Base-by-base conservation (phyloP, 2,329 filamentous ascomycete species). In the Pseudopithomyces maydicus region DNA sequence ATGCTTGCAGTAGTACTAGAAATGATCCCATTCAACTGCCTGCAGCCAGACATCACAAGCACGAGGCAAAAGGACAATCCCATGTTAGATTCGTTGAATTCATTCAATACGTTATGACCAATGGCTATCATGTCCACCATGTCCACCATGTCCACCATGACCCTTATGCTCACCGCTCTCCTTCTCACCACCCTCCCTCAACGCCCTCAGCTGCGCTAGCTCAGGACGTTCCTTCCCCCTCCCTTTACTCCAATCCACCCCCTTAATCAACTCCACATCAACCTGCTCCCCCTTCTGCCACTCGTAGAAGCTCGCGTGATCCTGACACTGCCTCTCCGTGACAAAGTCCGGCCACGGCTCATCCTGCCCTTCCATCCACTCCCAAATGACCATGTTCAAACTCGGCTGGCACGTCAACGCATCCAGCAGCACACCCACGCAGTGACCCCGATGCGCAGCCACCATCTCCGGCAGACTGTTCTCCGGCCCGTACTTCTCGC, bases 371-470 rank as follows among this genome's bases (percentile, higher is more conserved):
- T 59, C 42, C 53, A 59, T 39, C 26, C 26, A 59, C 32, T 56
- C 46, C 29, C 32, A 56, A 14, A 47, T 17, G 35, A 59, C 36
- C 48, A 56, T 47, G n/a, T 56, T 53, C 19, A 56, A 17, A 33
- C 48, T 54, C 8, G 53, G 49, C 43, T 54, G 53, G 33, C 56
- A 59, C 44, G 53, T 59, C 19, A 56, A 29, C 29, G 53, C 49
- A 19, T 59, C 32, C n/a, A 59, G 49, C 19, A 56, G 36, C 23
- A 56, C 36, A 26, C 54, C 53, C 1, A 56, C 22, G 45, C 54
- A 59, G 46, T 56, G 56, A 11, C 33, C 19, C 4, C 52, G 22
- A 19, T 58, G 56, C 38, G 42, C 49, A 7, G 42, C 44, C 4
- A 41, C 42, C 29, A 55, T n/a, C 10, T 6, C 11, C 6, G 52